Evolutionary conservation across 305 asterid genomes (phyloP), one percentile per base, ranked within the genome.

Genomic region (Fraxinus sp.): DNA sequence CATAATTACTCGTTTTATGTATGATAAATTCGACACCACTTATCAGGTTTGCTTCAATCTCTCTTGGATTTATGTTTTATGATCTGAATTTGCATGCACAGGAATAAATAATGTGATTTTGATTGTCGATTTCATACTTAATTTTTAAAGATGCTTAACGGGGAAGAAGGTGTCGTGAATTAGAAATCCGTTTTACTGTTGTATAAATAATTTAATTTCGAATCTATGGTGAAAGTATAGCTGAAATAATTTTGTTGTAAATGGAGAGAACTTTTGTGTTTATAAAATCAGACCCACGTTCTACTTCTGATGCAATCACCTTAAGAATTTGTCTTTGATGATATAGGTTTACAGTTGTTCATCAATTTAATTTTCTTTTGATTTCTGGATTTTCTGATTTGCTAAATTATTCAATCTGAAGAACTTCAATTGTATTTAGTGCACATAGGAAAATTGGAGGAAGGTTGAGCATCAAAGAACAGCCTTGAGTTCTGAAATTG

Each of bases 21-120:
- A 84, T 33, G 86, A 84, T 57, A 84, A 84, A 68, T 84, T 85
- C 75, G 87, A 85, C 71, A 85, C 85, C 80, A 82, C 87, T 28
- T 85, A 85, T 78, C 87, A 85, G 87, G 87, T 85, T 46, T 41
- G 18, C 20, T 30, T 71, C 46, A 71, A 30, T 32, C 5, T 33
- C 26, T 71, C 77, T 71, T 14, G 43, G 24, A 32, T 71, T 32
- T 71, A 32, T 71, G 77, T 33, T 71, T 71, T 68, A 28, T 30
- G 75, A 68, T 68, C 37, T 68, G 75, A 68, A 68, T 68, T 68
- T 30, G 70, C 49, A 8, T 35, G 33, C 57, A 16, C 32, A 71
- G 14, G 35, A 74, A 73, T 49, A 55, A 78, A 24, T 59, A 77
- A 33, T 26, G 55, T 80, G 22, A 28, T 68, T 68, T 11, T 68